Base-by-base conservation (phyloP, 129 eudicot genomes). In the Escallonia herrerae region DNA sequence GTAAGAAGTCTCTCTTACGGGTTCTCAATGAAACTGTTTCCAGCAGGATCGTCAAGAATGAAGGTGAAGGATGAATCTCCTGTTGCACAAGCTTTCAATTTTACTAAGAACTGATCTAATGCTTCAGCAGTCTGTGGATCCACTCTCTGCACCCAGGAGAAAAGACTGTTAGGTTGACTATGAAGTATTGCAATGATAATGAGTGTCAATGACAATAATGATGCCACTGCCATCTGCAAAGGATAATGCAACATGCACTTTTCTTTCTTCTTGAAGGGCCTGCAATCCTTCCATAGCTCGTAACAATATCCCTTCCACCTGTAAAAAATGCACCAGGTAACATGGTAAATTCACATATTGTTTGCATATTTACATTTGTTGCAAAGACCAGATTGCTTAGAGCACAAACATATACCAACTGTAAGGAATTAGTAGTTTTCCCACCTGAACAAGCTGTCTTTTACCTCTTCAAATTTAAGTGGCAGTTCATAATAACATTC, bases 221-320 rank as follows among this genome's bases (percentile, higher is more conserved):
- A 22, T 22, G 33, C 33, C 33, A 22, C 33, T 22, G 33, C 33
- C 33, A 22, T 22, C 33, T 22, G 33, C 33, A 68, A 2, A 47
- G 4, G 4, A 50, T 6, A 56, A 41, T 42, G 62, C 62, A 4
- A 50, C 42, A 15, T 59, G 8, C 33, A 91, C 98, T 96, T 80
- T 85, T 58, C 98, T 80, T 77, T 85, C 96, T 45, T 91, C 98
- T 76, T 91, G 98, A 79, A 91, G 96, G 14, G 95, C 87, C 76
- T 64, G 85, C 65, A 91, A 74, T 53, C 74, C 89, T 81, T 91
- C 91, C 2, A 69, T 79, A 62, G 96, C 90, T 64, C 95, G 85
- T 51, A 74, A 10, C 71, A 91, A 56, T 71, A 91, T 83, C 71
- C 98, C 98, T 79, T 91, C 98, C 6, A 91, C 81, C 98, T 91